Evolutionary conservation across 2,329 filamentous ascomycete species (phyloP).

Genomic region (Torrubiella hemipterigena): DNA sequence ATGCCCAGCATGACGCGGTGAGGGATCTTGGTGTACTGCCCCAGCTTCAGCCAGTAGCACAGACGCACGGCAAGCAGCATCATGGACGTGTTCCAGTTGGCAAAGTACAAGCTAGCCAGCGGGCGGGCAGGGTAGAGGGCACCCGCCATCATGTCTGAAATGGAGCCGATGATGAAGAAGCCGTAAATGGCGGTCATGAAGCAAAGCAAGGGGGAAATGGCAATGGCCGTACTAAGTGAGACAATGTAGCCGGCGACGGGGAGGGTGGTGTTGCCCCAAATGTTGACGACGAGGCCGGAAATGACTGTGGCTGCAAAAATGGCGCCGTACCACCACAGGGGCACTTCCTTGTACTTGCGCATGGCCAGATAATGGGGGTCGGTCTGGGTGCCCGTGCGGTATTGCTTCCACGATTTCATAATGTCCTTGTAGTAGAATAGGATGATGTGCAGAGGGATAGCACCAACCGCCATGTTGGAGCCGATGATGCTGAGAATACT

Average conservation of each 20-base stretch:
- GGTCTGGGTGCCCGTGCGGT: slow-evolving; percentile 8
- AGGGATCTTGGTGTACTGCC: slow-evolving; percentile 22
- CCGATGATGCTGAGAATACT: slow-evolving; percentile 14
- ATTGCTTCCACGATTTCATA: slow-evolving; percentile 10
- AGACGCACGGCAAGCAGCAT: slow-evolving; percentile 18
- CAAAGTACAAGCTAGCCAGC: slow-evolving; percentile 31
- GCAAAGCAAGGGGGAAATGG: too few relatives aligned
- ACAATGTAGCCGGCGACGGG: slow-evolving; percentile 23
- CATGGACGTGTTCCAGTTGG: slow-evolving; percentile 20
- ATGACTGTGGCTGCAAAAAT: slow-evolving; percentile 19
- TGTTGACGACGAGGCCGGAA: slow-evolving; percentile 19
- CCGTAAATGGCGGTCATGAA: too few relatives aligned
- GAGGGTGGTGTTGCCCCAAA: slow-evolving; percentile 22
- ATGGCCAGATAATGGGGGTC: slow-evolving; percentile 30
- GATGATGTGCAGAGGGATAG: slow-evolving; percentile 10
- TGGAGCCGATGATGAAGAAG: slow-evolving; percentile 10
- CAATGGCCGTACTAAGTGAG: slow-evolving; percentile 18
- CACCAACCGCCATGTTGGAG: slow-evolving; percentile 18
- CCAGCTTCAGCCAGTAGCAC: slow-evolving; percentile 20
- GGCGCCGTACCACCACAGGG: slow-evolving; percentile 22
- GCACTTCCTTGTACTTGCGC: slow-evolving; percentile 24
- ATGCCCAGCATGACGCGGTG: slow-evolving; percentile 26
- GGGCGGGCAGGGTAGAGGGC: slow-evolving; percentile 28
- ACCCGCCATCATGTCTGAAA: slow-evolving; percentile 31
- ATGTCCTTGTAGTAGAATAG: slow-evolving; percentile 11